Evolutionary conservation across 495 filamentous ascomycete species (phyloP).

Genomic region (Aspergillus nanangensis): DNA sequence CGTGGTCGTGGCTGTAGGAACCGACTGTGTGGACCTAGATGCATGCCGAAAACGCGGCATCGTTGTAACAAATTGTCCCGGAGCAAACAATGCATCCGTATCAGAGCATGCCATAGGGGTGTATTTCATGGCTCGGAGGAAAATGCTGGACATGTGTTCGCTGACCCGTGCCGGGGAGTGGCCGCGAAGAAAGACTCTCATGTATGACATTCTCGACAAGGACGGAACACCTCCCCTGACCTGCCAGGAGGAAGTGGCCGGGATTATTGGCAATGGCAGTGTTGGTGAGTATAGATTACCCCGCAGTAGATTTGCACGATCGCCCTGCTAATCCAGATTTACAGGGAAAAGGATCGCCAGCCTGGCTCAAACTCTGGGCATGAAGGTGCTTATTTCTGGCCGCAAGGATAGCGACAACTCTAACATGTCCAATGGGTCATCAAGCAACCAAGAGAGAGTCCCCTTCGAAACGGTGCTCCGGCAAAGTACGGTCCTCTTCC

Average conservation of each 20-base stretch:
- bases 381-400: slow-evolving; percentile 28
- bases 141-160: slow-evolving; percentile 36
- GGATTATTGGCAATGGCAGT: slow-evolving; percentile 28
- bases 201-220: slow-evolving; percentile 16
- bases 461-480: slow-evolving; percentile 43
- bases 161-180: slow-evolving; percentile 28
- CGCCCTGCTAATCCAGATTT: neutral
- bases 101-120: slow-evolving; percentile 50
- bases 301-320: neutral
- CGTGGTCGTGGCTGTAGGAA: slow-evolving; percentile 50
- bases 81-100: slow-evolving; percentile 47
- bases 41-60: slow-evolving; percentile 45
- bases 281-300: slow-evolving; percentile 17
- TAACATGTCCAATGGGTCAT: neutral
- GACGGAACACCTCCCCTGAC: slow-evolving; percentile 19
- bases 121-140: slow-evolving; percentile 49
- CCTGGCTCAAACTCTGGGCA: slow-evolving; percentile 23
- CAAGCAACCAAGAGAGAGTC: slow-evolving; percentile 21
- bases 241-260: slow-evolving; percentile 27
- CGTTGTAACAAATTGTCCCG: slow-evolving; percentile 43
- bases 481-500: slow-evolving; percentile 42
- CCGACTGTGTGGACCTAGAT: slow-evolving; percentile 47
- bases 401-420: slow-evolving; percentile 33
- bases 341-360: slow-evolving; percentile 24
- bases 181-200: slow-evolving; percentile 13